Evolutionary conservation across 495 filamentous ascomycete species (phyloP), one percentile per base, ranked within the genome.

Genomic region (Penicillium lividum): DNA sequence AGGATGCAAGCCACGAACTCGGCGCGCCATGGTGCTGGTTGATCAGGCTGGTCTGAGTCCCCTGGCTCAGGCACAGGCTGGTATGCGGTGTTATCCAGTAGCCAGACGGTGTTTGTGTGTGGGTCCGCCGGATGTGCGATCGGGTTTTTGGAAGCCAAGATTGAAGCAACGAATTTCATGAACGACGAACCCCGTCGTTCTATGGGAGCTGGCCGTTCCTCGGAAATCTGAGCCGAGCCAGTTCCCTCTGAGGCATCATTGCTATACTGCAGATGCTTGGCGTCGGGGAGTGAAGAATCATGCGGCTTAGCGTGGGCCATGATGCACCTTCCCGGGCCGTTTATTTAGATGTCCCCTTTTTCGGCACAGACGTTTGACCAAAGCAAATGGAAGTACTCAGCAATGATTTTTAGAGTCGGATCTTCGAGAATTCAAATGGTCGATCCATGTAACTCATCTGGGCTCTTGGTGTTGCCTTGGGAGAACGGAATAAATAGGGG

Each of bases 51-150:
- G 33, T 27, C 65, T 49, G 3, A 57, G 52, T 43, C 16, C 28
- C 29, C 53, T 34, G 40, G 27, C 22, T 71, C 59, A 2, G 68
- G 58, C 7, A 68, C 61, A 22, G 68, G 64, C 48, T 84, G 84
- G 68, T 87, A 96, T 6, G 92, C 93, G 7, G 90, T 91, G 64
- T 94, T 97, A 76, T 97, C 92, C 40, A 97, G 71, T 11, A 98
- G 76, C 93, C 93, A 97, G 25, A 97, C 86, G 9, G 80, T 82
- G 60, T 97, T 85, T 29, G 74, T 73, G 16, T 74, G 66, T 30
- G 75, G 73, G 47, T 84, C 68, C 42, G 78, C 76, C 13, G 59
- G 59, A 3, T 70, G 71, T 4, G 63, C 53, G 11, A 70, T 58
- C 15, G 69, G 72, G 42, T 67, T 68, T 51, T 67, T 69, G 33